A percentile compares a stretch with the other conserved stretches of the same genome.
phyloP scores from a whole-genome alignment of 2,329 filamentous ascomycete genomes.

The Biscogniauxia sp. region DNA sequence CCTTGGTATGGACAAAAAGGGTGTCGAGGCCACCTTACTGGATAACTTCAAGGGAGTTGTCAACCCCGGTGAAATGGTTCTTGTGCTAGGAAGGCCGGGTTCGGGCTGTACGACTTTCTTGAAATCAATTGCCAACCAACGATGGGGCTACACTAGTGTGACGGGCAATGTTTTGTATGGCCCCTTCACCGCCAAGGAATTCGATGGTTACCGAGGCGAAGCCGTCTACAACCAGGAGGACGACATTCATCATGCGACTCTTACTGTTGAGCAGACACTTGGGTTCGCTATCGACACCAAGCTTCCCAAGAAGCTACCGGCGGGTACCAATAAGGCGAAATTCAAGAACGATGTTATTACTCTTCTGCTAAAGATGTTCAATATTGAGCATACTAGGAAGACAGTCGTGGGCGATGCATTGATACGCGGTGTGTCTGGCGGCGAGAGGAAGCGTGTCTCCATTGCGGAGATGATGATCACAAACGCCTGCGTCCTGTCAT shows the following conservation, averaged over 20 bases:
- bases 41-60: conserved; percentile 68
- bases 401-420: conserved; percentile 84
- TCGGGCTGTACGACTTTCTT: conserved; percentile 70
- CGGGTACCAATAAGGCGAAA: conserved; percentile 66
- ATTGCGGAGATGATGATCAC: conserved; percentile 83
- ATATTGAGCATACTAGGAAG: conserved; percentile 82
- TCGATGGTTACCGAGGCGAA: conserved; percentile 75
- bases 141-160: conserved; percentile 53
- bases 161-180: conserved; percentile 74
- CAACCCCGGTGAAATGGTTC: conserved; percentile 83
- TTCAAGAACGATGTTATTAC: conserved; percentile 76
- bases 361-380: conserved; percentile 85
- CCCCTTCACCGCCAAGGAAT: conserved; percentile 67
- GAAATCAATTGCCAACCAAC: conserved; percentile 66
- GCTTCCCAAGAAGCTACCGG: conserved; percentile 75
- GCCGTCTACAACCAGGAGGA: conserved; percentile 85
- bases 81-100: conserved; percentile 77
- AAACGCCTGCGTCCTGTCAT: conserved; percentile 67
- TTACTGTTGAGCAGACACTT: conserved; percentile 85
- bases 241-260: conserved; percentile 78
- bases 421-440: conserved; percentile 75
- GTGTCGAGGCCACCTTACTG: conserved; percentile 70
- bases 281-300: conserved; percentile 83
- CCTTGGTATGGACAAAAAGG: conserved; percentile 65
- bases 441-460: conserved; percentile 75